Conservation (phyloP, 371 early-diverging fungal species). For the Rhizopus arrhizus region DNA sequence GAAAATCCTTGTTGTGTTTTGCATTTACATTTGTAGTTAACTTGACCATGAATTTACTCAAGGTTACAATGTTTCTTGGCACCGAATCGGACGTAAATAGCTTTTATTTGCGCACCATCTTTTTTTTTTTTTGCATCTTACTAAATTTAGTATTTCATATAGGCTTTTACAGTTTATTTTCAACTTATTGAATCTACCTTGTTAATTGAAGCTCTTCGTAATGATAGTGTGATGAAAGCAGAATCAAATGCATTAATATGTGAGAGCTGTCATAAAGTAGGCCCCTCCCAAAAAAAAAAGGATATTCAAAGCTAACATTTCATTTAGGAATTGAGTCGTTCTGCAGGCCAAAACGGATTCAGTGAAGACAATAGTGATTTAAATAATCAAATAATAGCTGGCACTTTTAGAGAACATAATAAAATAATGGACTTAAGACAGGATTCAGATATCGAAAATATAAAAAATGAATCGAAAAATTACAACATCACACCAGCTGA, state of each 20-base stretch:
- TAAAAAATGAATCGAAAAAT: not conserved
- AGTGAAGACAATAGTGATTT: slow-evolving; percentile 5
- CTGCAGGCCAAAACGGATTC: slow-evolving; percentile 5
- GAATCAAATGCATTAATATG: slow-evolving; percentile 23
- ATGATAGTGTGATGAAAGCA: slow-evolving; percentile 27
- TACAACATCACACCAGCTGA: not conserved
- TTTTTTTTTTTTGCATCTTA: not conserved
- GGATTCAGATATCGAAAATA: not conserved
- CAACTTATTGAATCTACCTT: slow-evolving; percentile 50
- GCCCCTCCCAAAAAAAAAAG: not conserved
- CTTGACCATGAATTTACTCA: slow-evolving; percentile 50
- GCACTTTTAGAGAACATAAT: not conserved
- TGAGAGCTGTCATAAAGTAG: slow-evolving; percentile 42
- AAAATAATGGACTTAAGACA: not conserved
- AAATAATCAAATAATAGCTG: slow-evolving; percentile 13
- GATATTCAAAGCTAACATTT: not conserved
- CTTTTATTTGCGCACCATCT: not conserved
- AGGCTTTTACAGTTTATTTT: slow-evolving; percentile 53
- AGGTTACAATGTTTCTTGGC: slow-evolving; percentile 43
- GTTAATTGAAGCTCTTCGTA: slow-evolving; percentile 50
- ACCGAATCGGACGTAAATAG: slow-evolving; percentile 42
- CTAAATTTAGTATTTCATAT: not conserved
- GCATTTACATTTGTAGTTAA: slow-evolving; percentile 48
- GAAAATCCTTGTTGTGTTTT: slow-evolving; percentile 46
- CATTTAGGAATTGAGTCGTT: slow-evolving; percentile 17